Conservation (phyloP, 2,329 filamentous ascomycete species). For the Emericellopsis cladophorae region DNA sequence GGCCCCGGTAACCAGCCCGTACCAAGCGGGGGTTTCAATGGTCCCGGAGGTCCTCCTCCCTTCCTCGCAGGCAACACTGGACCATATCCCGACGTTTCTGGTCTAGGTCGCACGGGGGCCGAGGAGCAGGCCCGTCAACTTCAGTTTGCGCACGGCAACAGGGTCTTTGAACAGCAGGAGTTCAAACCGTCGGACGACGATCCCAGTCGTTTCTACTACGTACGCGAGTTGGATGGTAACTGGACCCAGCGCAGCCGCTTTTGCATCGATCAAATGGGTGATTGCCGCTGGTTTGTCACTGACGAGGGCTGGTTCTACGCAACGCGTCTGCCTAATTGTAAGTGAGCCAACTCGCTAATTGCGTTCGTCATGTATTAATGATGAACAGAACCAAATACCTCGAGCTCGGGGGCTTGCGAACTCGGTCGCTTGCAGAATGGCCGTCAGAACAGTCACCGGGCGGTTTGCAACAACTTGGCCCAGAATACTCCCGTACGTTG, state of each 20-base stretch:
- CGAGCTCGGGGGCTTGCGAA: no score
- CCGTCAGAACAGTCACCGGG: no score
- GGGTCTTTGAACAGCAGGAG: conserved; percentile 44
- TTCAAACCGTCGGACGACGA: conserved; percentile 51
- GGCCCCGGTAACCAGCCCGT: conserved; percentile 3
- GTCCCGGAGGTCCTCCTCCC: conserved; percentile 1
- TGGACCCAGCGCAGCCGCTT: conserved; percentile 47
- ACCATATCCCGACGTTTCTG: conserved; percentile 32
- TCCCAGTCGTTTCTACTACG: conserved; percentile 46
- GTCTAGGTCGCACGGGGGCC: conserved; percentile 35
- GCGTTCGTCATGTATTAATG: no score
- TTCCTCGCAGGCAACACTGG: conserved; percentile 27
- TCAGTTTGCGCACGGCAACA: conserved; percentile 34
- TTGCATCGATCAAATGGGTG: conserved; percentile 45
- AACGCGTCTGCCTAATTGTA: conserved; percentile 32
- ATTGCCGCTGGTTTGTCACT: conserved; percentile 46
- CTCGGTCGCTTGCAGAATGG: no score
- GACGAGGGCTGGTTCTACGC: conserved; percentile 49
- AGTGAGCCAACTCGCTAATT: no score
- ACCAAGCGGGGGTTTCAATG: background rate
- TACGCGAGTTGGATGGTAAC: conserved; percentile 46
- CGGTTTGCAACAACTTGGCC: no score
- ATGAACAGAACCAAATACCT: no score
- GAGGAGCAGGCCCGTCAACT: conserved; percentile 34
- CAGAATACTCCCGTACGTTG: no score